Percentiles rank a stretch among this genome's conserved stretches.
phyloP scores from a whole-genome alignment of 179 eudicot species.

The Spinacia oleracea region DNA sequence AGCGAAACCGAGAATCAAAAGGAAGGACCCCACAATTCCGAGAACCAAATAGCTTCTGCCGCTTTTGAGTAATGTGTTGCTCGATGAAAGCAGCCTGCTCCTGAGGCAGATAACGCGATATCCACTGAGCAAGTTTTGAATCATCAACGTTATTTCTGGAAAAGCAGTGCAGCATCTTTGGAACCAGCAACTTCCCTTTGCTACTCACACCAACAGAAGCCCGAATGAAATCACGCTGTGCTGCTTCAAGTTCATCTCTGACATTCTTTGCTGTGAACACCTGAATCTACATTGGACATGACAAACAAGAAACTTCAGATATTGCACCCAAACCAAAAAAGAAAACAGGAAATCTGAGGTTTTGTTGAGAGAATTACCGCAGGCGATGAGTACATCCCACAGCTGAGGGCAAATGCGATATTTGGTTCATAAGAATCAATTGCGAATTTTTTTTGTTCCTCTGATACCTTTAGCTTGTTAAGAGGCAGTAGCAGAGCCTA shows the following conservation, averaged over 20 bases:
- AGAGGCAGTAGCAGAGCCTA: conserved; percentile 41
- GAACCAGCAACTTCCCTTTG: conserved; percentile 42
- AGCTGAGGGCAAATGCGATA: conserved; percentile 40
- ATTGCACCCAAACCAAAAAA: background rate
- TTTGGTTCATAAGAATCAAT: conserved; percentile 40
- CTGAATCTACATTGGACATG: conserved; percentile 30
- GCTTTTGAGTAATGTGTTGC: conserved; percentile 40
- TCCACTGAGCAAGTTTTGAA: conserved; percentile 40
- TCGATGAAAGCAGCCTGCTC: conserved; percentile 42
- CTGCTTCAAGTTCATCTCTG: conserved; percentile 40
- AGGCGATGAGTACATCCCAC: conserved; percentile 46
- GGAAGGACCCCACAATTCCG: conserved; percentile 36
- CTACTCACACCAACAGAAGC: conserved; percentile 43
- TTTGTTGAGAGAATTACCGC: conserved; percentile 28
- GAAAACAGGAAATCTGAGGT: background rate
- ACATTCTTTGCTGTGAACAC: conserved; percentile 40
- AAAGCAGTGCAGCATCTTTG: conserved; percentile 40
- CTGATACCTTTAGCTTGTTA: conserved; percentile 39
- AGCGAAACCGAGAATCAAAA: conserved; percentile 41
- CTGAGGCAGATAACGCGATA: conserved; percentile 37
- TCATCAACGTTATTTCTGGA: conserved; percentile 37
- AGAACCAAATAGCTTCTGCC: conserved; percentile 36
- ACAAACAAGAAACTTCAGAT: conserved; percentile 2
- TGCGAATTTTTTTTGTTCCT: conserved; percentile 41
- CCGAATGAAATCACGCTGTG: conserved; percentile 38